A percentile compares a stretch with the other conserved stretches of the same genome.
These are phyloP conservation scores for Cyclotella cryptica DNA, from an alignment of 108 stramenopile species.

Conservation along the genomic window DNA sequence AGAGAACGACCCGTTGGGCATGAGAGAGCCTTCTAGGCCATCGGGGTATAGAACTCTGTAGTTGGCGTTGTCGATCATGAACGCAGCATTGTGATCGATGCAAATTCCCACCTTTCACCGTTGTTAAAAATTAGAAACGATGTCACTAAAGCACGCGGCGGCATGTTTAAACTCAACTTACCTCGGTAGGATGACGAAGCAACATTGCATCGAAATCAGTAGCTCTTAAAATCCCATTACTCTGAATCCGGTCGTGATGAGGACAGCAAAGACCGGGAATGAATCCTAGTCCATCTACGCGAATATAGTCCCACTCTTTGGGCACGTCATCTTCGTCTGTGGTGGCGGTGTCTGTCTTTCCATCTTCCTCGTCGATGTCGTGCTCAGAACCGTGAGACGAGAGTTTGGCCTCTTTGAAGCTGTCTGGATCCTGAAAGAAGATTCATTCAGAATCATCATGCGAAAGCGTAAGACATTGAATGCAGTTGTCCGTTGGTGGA, in stretches of 20 bases:
- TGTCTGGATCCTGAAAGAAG: conserved; percentile 32
- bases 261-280: conserved; percentile 73
- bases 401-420: conserved; percentile 48
- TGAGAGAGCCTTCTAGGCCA: conserved; percentile 29
- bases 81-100: conserved; percentile 51
- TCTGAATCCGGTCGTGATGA: conserved; percentile 76
- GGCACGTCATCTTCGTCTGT: conserved; percentile 9
- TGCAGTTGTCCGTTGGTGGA: no score
- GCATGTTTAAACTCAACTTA: not conserved
- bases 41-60: conserved; percentile 32
- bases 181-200: conserved; percentile 45
- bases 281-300: conserved; percentile 66
- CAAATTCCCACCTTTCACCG: conserved; percentile 37
- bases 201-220: conserved; percentile 74
- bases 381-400: conserved; percentile 2
- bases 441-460: conserved; percentile 33
- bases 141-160: not conserved
- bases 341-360: not conserved
- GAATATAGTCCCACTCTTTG: conserved; percentile 73
- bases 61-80: conserved; percentile 18
- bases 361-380: conserved; percentile 28
- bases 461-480: no score
- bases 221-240: conserved; percentile 71
- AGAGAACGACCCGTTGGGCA: conserved; percentile 32
- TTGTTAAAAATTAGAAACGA: not conserved